Evolutionary conservation across 1,284 basidiomycete species (phyloP).

Genomic region (Lentinula novae-zelandiae): DNA sequence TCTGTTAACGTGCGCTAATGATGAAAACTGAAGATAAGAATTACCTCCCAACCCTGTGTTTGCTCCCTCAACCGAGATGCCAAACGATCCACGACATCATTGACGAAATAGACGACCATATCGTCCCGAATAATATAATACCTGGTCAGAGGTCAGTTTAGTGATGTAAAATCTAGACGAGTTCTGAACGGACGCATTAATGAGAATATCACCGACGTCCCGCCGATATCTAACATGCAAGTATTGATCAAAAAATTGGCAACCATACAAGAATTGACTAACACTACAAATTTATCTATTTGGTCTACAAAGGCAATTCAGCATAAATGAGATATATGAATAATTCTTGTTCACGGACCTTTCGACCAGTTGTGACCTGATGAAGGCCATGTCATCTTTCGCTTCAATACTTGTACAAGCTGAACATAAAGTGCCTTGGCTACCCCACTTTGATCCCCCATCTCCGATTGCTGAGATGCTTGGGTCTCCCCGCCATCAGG

Average conservation of each 20-base stretch:
- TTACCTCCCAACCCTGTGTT: conserved; percentile 67
- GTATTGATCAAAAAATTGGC: not conserved
- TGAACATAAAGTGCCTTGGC: conserved; percentile 78
- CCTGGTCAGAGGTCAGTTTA: conserved; percentile 34
- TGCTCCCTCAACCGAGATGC: conserved; percentile 29
- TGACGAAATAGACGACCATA: conserved; percentile 70
- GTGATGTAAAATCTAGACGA: not conserved
- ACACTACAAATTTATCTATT: conserved; percentile 74
- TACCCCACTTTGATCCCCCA: conserved; percentile 44
- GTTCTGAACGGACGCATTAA: conserved; percentile 69
- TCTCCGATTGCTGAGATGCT: conserved; percentile 3
- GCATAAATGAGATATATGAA: not conserved
- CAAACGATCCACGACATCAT: conserved; percentile 55
- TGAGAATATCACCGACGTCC: conserved; percentile 87
- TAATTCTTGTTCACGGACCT: conserved; percentile 36
- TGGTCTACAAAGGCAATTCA: conserved; percentile 46
- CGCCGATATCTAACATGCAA: conserved; percentile 72
- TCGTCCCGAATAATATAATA: conserved; percentile 84
- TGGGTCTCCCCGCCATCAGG: conserved; percentile 34
- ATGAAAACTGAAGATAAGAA: conserved; percentile 17
- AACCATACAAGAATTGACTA: not conserved
- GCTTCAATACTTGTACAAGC: conserved; percentile 64
- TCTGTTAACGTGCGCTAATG: not conserved
- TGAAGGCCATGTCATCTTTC: conserved; percentile 72
- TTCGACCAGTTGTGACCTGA: conserved; percentile 58